Conservation (phyloP, 1,284 basidiomycete genomes). For the Naganishia cerealis region DNA sequence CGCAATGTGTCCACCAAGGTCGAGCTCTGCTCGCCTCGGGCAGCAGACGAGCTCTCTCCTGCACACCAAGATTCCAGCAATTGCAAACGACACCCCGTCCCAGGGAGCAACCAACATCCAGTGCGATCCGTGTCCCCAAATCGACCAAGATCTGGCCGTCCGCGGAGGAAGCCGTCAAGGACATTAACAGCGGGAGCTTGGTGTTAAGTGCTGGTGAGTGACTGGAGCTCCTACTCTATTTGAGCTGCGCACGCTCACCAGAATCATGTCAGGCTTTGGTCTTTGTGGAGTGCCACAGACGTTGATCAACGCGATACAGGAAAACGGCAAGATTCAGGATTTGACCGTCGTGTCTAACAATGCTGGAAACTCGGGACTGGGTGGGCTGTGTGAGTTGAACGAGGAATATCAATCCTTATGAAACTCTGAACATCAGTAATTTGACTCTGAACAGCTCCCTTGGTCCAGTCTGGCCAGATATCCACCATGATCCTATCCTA, state of each 20-base stretch:
- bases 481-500: slow-evolving; percentile 83
- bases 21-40: background rate
- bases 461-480: slow-evolving; percentile 74
- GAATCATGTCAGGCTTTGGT: slow-evolving; percentile 44
- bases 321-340: slow-evolving; percentile 67
- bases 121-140: slow-evolving; percentile 27
- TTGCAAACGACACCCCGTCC: background rate
- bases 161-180: slow-evolving; percentile 75
- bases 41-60: background rate
- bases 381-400: slow-evolving; percentile 67
- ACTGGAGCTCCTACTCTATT: background rate
- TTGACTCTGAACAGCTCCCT: slow-evolving; percentile 61
- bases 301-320: slow-evolving; percentile 72
- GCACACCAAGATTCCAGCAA: background rate
- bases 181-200: slow-evolving; percentile 75
- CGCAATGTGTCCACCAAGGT: background rate
- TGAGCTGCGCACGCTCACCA: no score
- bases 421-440: background rate
- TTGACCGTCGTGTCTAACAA: slow-evolving; percentile 88
- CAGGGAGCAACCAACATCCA: slow-evolving; percentile 21
- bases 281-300: slow-evolving; percentile 64
- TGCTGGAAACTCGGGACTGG: slow-evolving; percentile 69
- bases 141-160: slow-evolving; percentile 71
- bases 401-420: no score
- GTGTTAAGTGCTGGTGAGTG: slow-evolving; percentile 74